Evolutionary conservation across 2,329 filamentous ascomycete species (phyloP).

Genomic region (Clonostachys solani): DNA sequence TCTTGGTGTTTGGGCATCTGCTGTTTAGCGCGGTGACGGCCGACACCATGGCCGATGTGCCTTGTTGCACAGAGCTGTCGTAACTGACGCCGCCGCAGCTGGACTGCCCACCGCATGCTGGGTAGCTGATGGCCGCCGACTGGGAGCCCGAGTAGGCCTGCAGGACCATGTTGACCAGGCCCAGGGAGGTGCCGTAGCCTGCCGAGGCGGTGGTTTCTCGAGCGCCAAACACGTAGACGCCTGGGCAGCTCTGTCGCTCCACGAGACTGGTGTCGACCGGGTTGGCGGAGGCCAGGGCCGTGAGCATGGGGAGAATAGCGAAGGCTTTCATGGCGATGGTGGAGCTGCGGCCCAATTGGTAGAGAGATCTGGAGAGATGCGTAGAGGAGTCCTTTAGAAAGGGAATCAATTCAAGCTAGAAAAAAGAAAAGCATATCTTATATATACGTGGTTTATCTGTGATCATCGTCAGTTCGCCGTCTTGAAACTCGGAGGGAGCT

Average conservation of each 20-base stretch:
- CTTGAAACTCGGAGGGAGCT: too few species aligned
- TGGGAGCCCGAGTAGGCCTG: slow-evolving; percentile 43
- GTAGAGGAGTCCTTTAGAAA: too few species aligned
- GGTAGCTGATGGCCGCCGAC: slow-evolving; percentile 50
- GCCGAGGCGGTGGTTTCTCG: slow-evolving; percentile 42
- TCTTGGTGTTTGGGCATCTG: slow-evolving; percentile 49
- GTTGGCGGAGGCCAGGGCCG: background rate
- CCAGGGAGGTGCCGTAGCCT: slow-evolving; percentile 46
- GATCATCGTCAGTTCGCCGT: too few species aligned
- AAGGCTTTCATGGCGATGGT: background rate
- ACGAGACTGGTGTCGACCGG: background rate
- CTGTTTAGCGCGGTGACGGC: slow-evolving; percentile 55
- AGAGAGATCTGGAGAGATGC: too few species aligned
- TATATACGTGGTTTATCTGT: too few species aligned
- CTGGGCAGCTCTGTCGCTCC: slow-evolving; percentile 20
- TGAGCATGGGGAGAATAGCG: background rate
- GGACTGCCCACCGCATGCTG: slow-evolving; percentile 58
- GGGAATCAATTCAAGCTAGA: too few species aligned
- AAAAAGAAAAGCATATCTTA: too few species aligned
- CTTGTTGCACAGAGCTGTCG: slow-evolving; percentile 51
- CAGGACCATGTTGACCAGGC: slow-evolving; percentile 44
- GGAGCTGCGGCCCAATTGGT: too few species aligned
- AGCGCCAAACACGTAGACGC: slow-evolving; percentile 39
- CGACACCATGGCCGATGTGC: slow-evolving; percentile 52
- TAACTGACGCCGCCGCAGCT: slow-evolving; percentile 57